phyloP scores from a whole-genome alignment of 2,329 filamentous ascomycete species.

The Penicillium crustosum region DNA sequence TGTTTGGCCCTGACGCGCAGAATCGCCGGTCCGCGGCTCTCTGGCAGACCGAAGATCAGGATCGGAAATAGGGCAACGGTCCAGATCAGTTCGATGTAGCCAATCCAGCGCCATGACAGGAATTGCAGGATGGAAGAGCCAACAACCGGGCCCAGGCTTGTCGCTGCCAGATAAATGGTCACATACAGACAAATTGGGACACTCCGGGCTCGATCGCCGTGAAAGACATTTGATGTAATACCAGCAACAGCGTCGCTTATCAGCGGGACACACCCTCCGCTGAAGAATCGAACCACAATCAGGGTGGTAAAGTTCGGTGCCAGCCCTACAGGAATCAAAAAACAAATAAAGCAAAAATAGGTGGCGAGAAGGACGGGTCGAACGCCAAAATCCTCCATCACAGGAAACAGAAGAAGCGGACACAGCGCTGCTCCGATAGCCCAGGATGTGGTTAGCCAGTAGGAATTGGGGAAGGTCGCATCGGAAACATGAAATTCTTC shows the following conservation, averaged over 20 bases:
- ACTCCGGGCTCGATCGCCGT: slow-evolving; percentile 39
- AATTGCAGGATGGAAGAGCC: slow-evolving; percentile 38
- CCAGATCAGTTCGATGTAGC: slow-evolving; percentile 45
- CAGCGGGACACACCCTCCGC: slow-evolving; percentile 45
- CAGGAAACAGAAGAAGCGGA: neutral
- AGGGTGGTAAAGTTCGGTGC: slow-evolving; percentile 49
- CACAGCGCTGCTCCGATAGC: neutral
- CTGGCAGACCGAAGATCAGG: slow-evolving; percentile 42
- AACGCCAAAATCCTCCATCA: neutral
- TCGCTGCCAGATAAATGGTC: slow-evolving; percentile 41
- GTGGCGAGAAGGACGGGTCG: neutral
- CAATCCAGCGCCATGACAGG: slow-evolving; percentile 46
- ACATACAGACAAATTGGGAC: slow-evolving; percentile 45
- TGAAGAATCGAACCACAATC: slow-evolving; percentile 46
- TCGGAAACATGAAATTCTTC: neutral
- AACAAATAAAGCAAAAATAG: neutral
- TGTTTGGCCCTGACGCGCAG: slow-evolving; percentile 37
- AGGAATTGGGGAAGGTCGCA: neutral
- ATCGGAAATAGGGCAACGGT: slow-evolving; percentile 43
- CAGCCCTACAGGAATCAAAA: slow-evolving; percentile 43
- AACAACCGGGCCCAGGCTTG: slow-evolving; percentile 46
- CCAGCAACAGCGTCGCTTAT: slow-evolving; percentile 44
- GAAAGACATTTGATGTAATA: slow-evolving; percentile 39
- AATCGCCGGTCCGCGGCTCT: slow-evolving; percentile 45
- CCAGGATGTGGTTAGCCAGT: neutral